A percentile compares a stretch with the other conserved stretches of the same genome.
These are phyloP conservation scores for Salix viminalis DNA, from an alignment of 345 rosid genomes.

Conservation along the genomic window DNA sequence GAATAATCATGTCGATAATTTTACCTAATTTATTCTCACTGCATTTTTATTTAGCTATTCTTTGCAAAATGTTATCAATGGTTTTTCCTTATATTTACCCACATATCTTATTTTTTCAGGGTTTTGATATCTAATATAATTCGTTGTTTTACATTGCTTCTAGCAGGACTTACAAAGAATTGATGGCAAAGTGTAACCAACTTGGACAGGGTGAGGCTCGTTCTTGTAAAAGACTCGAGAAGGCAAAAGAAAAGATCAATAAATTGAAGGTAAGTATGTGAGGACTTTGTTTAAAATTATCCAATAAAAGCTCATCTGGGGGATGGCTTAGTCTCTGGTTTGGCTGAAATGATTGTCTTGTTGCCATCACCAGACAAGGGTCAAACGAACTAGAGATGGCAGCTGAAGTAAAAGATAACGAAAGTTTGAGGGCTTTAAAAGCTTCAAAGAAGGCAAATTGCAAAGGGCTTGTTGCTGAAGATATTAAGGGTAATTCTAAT, in stretches of 20 bases:
- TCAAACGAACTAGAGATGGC: conserved; percentile 64
- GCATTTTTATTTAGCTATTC: not conserved
- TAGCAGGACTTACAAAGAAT: conserved; percentile 75
- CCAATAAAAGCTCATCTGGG: not conserved
- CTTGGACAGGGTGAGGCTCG: conserved; percentile 87
- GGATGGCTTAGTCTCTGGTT: not conserved
- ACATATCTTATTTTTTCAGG: not conserved
- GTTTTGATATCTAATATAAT: not conserved
- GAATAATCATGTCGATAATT: not conserved
- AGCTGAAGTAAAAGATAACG: conserved; percentile 61
- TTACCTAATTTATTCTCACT: not conserved
- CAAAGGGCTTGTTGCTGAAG: conserved; percentile 13
- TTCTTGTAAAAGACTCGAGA: conserved; percentile 59
- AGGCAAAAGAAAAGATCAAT: conserved; percentile 62
- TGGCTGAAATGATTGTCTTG: conserved; percentile 2
- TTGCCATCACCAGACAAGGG: conserved; percentile 40
- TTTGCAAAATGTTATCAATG: not conserved
- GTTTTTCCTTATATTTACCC: not conserved
- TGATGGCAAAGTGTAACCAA: conserved; percentile 83
- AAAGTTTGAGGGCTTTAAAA: conserved; percentile 57
- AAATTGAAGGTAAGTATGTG: conserved; percentile 52
- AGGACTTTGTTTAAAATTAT: not conserved
- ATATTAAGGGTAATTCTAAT: conserved; percentile 12
- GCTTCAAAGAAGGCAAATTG: conserved; percentile 29
- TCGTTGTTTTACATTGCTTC: not conserved